Conservation (phyloP, 1,284 basidiomycete genomes). For the Trichosporon coremiiforme region DNA sequence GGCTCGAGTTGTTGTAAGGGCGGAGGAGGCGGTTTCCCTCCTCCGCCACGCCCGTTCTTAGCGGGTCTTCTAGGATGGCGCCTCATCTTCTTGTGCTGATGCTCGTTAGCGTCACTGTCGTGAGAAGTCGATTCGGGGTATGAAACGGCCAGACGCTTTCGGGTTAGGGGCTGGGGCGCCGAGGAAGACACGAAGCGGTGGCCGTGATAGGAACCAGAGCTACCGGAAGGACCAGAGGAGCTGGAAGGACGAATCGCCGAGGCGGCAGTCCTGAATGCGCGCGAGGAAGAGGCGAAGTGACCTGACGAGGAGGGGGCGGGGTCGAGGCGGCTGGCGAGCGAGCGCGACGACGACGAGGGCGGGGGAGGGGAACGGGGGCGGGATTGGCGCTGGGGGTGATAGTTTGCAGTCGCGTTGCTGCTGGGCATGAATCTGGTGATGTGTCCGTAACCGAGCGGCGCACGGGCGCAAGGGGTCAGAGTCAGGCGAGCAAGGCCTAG, state of each 20-base stretch:
- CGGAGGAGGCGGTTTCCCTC: slow-evolving; percentile 22
- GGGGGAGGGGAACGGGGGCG: neutral
- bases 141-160: neutral
- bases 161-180: neutral
- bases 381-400: neutral
- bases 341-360: neutral
- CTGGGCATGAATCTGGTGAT: slow-evolving; percentile 16
- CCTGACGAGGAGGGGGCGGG: slow-evolving; percentile 1
- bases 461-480: slow-evolving; percentile 4
- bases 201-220: neutral
- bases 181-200: neutral
- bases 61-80: slow-evolving; percentile 16
- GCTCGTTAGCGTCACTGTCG: neutral
- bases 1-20: slow-evolving; percentile 30
- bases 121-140: neutral
- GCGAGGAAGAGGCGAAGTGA: neutral
- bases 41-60: slow-evolving; percentile 10
- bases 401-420: slow-evolving; percentile 11
- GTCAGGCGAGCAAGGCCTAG: slow-evolving; percentile 1
- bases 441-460: slow-evolving; percentile 4
- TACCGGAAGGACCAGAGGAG: no score
- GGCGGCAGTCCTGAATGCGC: neutral
- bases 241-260: neutral
- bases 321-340: slow-evolving; percentile 12
- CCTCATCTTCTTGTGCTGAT: slow-evolving; percentile 15